A percentile compares a stretch with the other conserved stretches of the same genome.
These are phyloP conservation scores for Arachis monticola DNA, from an alignment of 331 rosid species.

Conservation along the genomic window DNA sequence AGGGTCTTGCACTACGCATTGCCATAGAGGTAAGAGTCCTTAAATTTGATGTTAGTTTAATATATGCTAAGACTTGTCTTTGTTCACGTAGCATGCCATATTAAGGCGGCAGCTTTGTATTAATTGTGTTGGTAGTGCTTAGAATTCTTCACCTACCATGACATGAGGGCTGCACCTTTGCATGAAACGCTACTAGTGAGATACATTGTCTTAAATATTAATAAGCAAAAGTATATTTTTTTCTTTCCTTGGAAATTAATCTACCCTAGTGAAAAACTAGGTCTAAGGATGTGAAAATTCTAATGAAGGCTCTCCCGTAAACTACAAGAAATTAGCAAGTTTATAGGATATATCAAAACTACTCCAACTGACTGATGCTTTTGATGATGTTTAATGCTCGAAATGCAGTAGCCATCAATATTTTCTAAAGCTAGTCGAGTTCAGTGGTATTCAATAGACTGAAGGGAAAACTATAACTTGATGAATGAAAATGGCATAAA, in stretches of 20 bases:
- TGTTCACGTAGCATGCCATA: neutral
- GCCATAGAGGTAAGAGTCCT: conserved; percentile 71
- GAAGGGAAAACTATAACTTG: conserved; percentile 14
- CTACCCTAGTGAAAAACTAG: neutral
- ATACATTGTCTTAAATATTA: neutral
- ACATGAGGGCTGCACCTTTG: neutral
- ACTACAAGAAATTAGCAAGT: conserved; percentile 24
- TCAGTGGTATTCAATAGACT: conserved; percentile 17
- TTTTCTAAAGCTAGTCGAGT: neutral
- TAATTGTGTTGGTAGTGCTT: neutral
- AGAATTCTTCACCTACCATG: neutral
- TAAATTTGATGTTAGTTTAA: conserved; percentile 4
- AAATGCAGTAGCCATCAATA: conserved; percentile 16
- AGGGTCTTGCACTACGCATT: conserved; percentile 84
- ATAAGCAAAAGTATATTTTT: neutral
- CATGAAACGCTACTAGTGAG: neutral
- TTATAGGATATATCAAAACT: neutral
- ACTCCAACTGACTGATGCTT: neutral
- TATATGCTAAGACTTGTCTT: conserved; percentile 30
- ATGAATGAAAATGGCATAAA: neutral
- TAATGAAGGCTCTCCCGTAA: conserved; percentile 1
- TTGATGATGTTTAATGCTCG: conserved; percentile 19
- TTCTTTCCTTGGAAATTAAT: conserved; percentile 9
- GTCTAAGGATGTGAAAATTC: conserved; percentile 1
- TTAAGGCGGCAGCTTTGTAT: conserved; percentile 1